Evolutionary conservation across 2,329 filamentous ascomycete genomes (phyloP).

Genomic region (Coniochaeta hoffmannii): DNA sequence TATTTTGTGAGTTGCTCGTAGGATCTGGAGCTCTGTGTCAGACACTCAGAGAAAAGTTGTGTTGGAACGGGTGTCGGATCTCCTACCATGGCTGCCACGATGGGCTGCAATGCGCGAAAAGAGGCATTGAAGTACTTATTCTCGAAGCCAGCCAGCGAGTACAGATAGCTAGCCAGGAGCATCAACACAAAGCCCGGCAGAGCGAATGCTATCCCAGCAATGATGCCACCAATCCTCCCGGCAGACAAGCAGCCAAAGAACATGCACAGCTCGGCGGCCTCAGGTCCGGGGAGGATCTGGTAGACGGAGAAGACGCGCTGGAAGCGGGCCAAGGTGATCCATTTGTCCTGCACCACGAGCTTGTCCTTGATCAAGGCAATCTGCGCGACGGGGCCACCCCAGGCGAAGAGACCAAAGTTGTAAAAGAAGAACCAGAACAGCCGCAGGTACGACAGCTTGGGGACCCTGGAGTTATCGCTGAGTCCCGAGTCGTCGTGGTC

Average conservation of each 20-base stretch:
- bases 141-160: constrained; percentile 20
- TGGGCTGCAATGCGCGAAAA: constrained; percentile 22
- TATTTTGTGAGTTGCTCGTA: constrained; percentile 20
- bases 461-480: constrained; percentile 22
- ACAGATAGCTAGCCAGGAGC: constrained; percentile 21
- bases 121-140: constrained; percentile 23
- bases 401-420: constrained; percentile 26
- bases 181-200: constrained; percentile 23
- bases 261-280: constrained; percentile 26
- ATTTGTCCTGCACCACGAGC: constrained; percentile 24
- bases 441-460: constrained; percentile 17
- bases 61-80: too few relatives aligned
- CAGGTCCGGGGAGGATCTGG: constrained; percentile 25
- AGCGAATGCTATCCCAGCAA: constrained; percentile 21
- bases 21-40: constrained; percentile 12
- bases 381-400: constrained; percentile 25
- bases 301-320: constrained; percentile 27
- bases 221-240: constrained; percentile 22
- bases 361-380: constrained; percentile 26
- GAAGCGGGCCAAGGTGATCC: constrained; percentile 24
- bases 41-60: background rate
- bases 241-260: constrained; percentile 26
- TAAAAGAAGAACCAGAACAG: constrained; percentile 28
- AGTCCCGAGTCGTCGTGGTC: constrained; percentile 8
- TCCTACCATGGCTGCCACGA: constrained; percentile 22